Percentiles rank a stretch among this genome's conserved stretches.
phyloP scores from a whole-genome alignment of 768 basidiomycete genomes.

The Calocera cornea region DNA sequence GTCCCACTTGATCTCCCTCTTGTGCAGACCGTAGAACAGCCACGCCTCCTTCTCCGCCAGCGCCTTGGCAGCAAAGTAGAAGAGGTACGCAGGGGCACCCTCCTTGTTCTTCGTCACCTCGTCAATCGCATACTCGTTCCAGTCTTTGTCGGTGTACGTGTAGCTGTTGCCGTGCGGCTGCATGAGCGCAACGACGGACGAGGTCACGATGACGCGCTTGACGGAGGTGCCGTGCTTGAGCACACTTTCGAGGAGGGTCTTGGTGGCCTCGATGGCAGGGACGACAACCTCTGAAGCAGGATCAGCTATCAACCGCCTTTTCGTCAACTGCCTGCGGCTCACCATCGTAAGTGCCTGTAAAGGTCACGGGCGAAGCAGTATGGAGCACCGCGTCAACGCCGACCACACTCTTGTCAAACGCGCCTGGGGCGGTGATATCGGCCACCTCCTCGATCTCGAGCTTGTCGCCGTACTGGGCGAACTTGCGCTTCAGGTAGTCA shows the following conservation, averaged over 20 bases:
- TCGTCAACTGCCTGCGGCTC: not conserved
- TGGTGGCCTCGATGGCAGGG: conserved; percentile 18
- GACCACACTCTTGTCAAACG: conserved; percentile 68
- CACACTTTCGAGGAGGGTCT: conserved; percentile 13
- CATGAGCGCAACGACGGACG: conserved; percentile 12
- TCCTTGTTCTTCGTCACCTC: conserved; percentile 21
- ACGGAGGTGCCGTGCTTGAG: conserved; percentile 10
- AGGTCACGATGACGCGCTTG: conserved; percentile 20
- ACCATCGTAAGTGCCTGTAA: not conserved
- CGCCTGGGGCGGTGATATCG: conserved; percentile 26
- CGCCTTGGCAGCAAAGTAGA: conserved; percentile 29
- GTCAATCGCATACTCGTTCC: conserved; percentile 22
- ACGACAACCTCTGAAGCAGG: conserved; percentile 9
- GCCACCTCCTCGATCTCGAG: conserved; percentile 26
- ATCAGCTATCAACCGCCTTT: not conserved
- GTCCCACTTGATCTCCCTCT: not conserved
- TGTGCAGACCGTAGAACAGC: conserved; percentile 27
- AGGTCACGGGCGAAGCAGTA: conserved; percentile 41
- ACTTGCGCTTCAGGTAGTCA: conserved; percentile 28
- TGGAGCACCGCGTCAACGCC: conserved; percentile 62
- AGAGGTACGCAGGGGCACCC: conserved; percentile 12
- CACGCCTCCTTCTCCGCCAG: conserved; percentile 31
- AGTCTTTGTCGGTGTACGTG: conserved; percentile 20
- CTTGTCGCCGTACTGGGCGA: conserved; percentile 18
- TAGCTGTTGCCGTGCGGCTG: conserved; percentile 11